phyloP scores from a whole-genome alignment of 225 moss, liverwort and hornwort genomes.

The Straminergon stramineum region DNA sequence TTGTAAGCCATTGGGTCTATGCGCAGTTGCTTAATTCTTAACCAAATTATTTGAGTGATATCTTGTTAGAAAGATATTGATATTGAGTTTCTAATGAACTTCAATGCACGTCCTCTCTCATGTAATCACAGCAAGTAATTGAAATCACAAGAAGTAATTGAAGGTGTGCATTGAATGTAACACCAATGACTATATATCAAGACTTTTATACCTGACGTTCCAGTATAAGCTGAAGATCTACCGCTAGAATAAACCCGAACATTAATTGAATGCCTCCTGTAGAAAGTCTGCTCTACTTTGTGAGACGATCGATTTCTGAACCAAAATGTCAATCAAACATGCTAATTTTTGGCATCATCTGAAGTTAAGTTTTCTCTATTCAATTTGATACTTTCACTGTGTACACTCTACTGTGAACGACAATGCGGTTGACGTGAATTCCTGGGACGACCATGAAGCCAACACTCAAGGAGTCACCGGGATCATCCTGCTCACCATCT shows the following conservation, averaged over 20 bases:
- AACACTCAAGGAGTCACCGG: background rate
- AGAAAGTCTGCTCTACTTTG: no score
- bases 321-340: background rate
- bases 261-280: no score
- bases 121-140: background rate
- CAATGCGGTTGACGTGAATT: conserved; percentile 26
- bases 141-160: background rate
- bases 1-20: no score
- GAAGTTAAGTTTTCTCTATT: background rate
- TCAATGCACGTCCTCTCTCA: background rate
- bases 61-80: background rate
- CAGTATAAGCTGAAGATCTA: background rate
- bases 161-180: background rate
- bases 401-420: conserved; percentile 28
- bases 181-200: background rate
- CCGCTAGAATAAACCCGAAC: background rate
- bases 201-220: background rate
- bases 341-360: background rate
- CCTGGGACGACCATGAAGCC: conserved; percentile 36
- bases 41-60: background rate
- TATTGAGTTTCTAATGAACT: background rate
- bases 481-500: background rate
- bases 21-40: background rate
- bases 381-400: background rate
- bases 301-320: background rate